Evolutionary conservation across 805 yeast species (phyloP), one percentile per base, ranked within the genome.

Genomic region (Candida sphagnicola): DNA sequence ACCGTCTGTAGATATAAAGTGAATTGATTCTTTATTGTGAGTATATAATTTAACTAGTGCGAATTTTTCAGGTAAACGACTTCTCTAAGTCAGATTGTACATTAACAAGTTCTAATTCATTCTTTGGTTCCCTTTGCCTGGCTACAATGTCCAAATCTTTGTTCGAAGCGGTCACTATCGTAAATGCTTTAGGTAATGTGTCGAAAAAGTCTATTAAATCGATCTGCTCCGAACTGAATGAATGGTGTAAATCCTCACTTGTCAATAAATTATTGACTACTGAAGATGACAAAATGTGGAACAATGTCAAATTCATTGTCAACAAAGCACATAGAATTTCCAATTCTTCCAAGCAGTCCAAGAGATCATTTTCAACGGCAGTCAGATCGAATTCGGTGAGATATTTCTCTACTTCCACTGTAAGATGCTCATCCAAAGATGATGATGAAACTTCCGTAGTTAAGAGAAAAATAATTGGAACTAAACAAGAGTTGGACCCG

Each of bases 101-200:
- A n/a, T n/a, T n/a, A n/a, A n/a, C n/a, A n/a, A n/a, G n/a, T n/a
- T n/a, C n/a, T n/a, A n/a, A n/a, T n/a, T n/a, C n/a, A n/a, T n/a
- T n/a, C n/a, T n/a, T n/a, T n/a, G n/a, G n/a, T n/a, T n/a, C n/a
- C n/a, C n/a, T n/a, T n/a, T n/a, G n/a, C n/a, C n/a, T n/a, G n/a
- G n/a, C n/a, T n/a, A 21, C 15, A 8, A 33, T 33, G 35, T 33
- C 24, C 11, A 33, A 33, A 19, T 14, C 18, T 4, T 23, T 21
- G 18, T 46, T 40, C 34, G 53, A 63, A 43, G 41, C 56, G 4
- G 50, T 49, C 19, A 56, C 55, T 25, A 49, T 64, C 15, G 58
- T 62, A 13, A 43, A 50, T 34, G 45, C 62, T 12, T 54, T 54
- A 5, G 33, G 45, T 11, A 43, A 45, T 19, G 59, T 62, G 21